phyloP scores from a whole-genome alignment of 2,329 filamentous ascomycete species.

The Alternaria sp. region DNA sequence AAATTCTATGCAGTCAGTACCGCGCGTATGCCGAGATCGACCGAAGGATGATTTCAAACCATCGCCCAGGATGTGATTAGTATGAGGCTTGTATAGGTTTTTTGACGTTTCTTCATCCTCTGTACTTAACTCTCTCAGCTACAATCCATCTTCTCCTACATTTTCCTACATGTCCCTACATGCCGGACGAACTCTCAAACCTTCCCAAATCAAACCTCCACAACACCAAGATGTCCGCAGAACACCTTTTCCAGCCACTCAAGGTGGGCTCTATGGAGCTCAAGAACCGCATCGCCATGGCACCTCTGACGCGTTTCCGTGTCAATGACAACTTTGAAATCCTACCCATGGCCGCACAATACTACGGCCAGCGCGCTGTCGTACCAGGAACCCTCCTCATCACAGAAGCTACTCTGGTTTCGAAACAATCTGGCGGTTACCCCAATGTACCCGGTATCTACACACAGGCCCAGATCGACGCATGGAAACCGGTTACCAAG shows the following conservation, averaged over 20 bases:
- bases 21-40: constrained; percentile 23
- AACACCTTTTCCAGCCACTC: constrained; percentile 48
- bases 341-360: constrained; percentile 55
- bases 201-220: background rate
- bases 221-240: constrained; percentile 35
- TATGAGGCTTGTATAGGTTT: constrained; percentile 14
- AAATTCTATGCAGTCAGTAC: constrained; percentile 17
- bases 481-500: constrained; percentile 68
- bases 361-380: constrained; percentile 64
- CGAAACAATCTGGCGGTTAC: constrained; percentile 57
- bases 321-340: constrained; percentile 60
- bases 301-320: constrained; percentile 53
- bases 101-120: background rate
- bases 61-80: constrained; percentile 8
- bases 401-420: constrained; percentile 65
- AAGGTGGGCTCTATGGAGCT: constrained; percentile 47
- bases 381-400: constrained; percentile 66
- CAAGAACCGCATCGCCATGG: constrained; percentile 49
- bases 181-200: background rate
- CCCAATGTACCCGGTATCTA: constrained; percentile 67
- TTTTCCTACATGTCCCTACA: background rate
- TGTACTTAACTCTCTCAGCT: background rate
- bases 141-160: background rate
- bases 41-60: constrained; percentile 23
- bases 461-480: constrained; percentile 57